Conservation (phyloP, 306 rosid species). For the Quercus alba region DNA sequence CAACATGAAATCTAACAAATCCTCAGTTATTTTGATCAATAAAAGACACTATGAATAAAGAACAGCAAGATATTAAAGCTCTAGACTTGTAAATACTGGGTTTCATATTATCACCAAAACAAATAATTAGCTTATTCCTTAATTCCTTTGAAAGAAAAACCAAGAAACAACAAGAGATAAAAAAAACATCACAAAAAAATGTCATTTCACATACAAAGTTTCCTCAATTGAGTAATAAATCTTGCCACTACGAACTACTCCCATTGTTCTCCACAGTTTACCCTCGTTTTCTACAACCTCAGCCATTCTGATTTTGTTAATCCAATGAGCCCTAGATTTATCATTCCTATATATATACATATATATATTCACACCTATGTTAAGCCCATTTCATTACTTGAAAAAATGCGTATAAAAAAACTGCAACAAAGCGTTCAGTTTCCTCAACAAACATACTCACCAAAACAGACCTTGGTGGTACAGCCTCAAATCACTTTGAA, state of each 20-base stretch:
- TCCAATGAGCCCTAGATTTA: conserved; percentile 58
- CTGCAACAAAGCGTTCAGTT: background rate
- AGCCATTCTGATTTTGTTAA: conserved; percentile 60
- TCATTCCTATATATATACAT: conserved; percentile 31
- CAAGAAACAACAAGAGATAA: background rate
- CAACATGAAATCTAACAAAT: too few species aligned
- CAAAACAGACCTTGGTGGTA: background rate
- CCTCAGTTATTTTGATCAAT: too few species aligned
- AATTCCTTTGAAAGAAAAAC: background rate
- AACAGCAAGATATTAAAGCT: background rate
- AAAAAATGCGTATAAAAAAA: background rate
- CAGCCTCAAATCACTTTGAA: background rate
- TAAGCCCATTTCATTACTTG: background rate
- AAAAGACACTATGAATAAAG: background rate
- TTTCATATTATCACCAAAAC: background rate
- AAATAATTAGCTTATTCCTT: background rate
- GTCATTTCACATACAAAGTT: conserved; percentile 57
- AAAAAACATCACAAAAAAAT: background rate
- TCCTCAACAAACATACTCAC: background rate
- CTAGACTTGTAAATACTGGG: background rate
- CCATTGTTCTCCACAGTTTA: conserved; percentile 64
- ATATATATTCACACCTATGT: background rate
- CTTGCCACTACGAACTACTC: conserved; percentile 53
- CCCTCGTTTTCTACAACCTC: conserved; percentile 64
- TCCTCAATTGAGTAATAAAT: conserved; percentile 70